A percentile compares a stretch with the other conserved stretches of the same genome.
Conservation (phyloP, 2,329 filamentous ascomycete species). For the Uncinocarpus reesii region DNA sequence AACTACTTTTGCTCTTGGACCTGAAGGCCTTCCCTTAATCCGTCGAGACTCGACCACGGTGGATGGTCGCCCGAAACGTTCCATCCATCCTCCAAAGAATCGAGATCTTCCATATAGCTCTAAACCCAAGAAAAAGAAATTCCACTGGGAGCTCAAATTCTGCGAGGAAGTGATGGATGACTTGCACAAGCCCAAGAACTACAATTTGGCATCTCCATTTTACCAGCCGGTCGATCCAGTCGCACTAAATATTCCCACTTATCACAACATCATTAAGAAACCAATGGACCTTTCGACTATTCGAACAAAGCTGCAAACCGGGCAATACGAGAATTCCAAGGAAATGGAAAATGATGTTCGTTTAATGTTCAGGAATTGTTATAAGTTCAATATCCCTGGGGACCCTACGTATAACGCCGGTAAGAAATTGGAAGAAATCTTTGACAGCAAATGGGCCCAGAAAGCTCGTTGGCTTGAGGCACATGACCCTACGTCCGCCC, state of each 20-base stretch:
- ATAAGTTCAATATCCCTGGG: constrained; percentile 74
- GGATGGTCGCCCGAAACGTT: constrained; percentile 78
- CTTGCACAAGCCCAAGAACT: constrained; percentile 63
- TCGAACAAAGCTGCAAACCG: constrained; percentile 60
- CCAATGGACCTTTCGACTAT: constrained; percentile 93
- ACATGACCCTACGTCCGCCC: constrained; percentile 57
- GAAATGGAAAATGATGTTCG: constrained; percentile 78
- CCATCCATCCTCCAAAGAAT: constrained; percentile 81
- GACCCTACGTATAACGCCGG: constrained; percentile 66
- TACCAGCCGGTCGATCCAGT: constrained; percentile 81
- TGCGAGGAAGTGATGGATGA: constrained; percentile 73
- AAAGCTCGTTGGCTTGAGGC: constrained; percentile 74
- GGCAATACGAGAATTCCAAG: constrained; percentile 69
- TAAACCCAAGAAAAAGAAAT: constrained; percentile 83
- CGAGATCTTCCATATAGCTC: constrained; percentile 85
- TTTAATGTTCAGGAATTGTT: constrained; percentile 81
- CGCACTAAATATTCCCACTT: constrained; percentile 82
- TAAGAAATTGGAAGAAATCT: constrained; percentile 61
- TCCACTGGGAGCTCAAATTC: constrained; percentile 79
- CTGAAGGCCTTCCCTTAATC: constrained; percentile 69
- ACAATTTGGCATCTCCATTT: constrained; percentile 61
- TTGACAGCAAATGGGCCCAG: constrained; percentile 62
- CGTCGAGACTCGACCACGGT: constrained; percentile 71
- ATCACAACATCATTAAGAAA: constrained; percentile 88
- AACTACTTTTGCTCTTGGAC: constrained; percentile 59